Conservation (phyloP, 352 stramenopile species). For the Phytophthora colocasiae region DNA sequence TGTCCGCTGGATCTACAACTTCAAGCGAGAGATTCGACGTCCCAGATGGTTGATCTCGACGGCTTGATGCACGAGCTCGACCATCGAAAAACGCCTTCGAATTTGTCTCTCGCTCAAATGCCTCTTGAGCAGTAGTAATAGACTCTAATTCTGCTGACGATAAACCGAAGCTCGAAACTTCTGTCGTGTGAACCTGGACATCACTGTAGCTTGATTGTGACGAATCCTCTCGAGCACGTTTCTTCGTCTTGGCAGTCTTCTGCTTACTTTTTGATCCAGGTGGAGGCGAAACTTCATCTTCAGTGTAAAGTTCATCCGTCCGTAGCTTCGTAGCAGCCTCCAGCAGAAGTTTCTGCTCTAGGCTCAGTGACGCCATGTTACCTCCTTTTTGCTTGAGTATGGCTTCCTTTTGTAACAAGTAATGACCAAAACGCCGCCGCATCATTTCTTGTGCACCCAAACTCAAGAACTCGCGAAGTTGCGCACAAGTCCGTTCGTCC, state of each 20-base stretch:
- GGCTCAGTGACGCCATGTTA: constrained; percentile 39
- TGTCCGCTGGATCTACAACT: constrained; percentile 53
- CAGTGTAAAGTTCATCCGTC: constrained; percentile 49
- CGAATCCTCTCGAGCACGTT: constrained; percentile 36
- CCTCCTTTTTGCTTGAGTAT: constrained; percentile 63
- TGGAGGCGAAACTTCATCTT: constrained; percentile 20
- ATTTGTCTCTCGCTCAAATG: constrained; percentile 30
- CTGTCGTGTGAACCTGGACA: constrained; percentile 39
- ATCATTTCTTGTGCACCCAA: constrained; percentile 87
- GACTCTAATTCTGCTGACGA: constrained; percentile 71
- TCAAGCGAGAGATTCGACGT: constrained; percentile 58
- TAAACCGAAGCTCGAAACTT: constrained; percentile 79
- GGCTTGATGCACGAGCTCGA: constrained; percentile 17
- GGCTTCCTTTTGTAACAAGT: constrained; percentile 77
- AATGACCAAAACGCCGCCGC: constrained; percentile 81
- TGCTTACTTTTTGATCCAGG: constrained; percentile 23
- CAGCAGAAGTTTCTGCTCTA: constrained; percentile 75
- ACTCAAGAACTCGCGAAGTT: constrained; percentile 85
- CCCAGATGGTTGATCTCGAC: constrained; percentile 7
- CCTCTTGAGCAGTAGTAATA: constrained; percentile 42
- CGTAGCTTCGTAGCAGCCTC: constrained; percentile 59
- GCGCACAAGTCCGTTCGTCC: constrained; percentile 87
- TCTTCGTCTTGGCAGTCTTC: constrained; percentile 37
- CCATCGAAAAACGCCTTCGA: constrained; percentile 31
- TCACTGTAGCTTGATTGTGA: constrained; percentile 30